Evolutionary conservation across 441 rosid species (phyloP).

Genomic region (Gossypium schwendimanii): DNA sequence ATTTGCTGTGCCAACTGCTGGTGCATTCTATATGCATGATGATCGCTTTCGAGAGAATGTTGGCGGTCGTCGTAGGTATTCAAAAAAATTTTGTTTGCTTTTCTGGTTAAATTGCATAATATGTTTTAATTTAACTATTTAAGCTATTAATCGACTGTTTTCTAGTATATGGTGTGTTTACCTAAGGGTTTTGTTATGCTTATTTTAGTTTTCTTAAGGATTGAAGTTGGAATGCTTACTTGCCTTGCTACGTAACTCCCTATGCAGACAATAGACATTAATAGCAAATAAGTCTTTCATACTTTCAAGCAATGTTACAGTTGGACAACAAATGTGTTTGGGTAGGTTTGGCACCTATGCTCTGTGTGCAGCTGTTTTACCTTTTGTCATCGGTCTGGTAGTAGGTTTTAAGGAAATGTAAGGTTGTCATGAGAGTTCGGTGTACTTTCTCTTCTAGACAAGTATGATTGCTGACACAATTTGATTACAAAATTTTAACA

Average conservation of each 20-base stretch:
- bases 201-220: neutral
- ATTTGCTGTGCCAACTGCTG: constrained; percentile 88
- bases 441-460: neutral
- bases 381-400: neutral
- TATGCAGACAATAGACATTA: neutral
- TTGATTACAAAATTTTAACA: neutral
- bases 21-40: constrained; percentile 97
- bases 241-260: neutral
- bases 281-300: neutral
- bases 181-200: neutral
- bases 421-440: neutral
- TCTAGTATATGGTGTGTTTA: neutral
- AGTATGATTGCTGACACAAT: neutral
- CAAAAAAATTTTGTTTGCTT: neutral
- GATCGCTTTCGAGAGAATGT: constrained; percentile 73
- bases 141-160: neutral
- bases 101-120: neutral
- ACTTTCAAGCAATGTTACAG: neutral
- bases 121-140: neutral
- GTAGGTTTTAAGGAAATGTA: neutral
- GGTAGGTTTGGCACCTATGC: neutral
- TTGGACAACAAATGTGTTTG: neutral
- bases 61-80: constrained; percentile 40
- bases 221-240: neutral
- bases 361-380: neutral